These are phyloP conservation scores for Yamadazyma siamensis DNA, from an alignment of 1,139 yeast genomes.

Conservation along the genomic window DNA sequence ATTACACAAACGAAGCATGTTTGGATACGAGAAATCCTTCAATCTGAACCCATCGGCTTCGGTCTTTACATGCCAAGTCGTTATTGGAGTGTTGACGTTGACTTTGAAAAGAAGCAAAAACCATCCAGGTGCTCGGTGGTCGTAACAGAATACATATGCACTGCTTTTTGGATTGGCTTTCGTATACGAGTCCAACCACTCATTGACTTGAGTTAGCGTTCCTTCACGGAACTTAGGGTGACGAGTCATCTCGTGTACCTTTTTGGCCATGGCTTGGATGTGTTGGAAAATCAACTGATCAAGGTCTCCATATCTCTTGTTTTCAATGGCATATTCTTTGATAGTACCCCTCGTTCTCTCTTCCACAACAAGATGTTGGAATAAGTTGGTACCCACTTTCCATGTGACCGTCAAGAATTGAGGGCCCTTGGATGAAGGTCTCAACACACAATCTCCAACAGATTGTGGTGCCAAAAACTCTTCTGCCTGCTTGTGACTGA, in stretches of 20 bases:
- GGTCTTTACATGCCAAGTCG: constrained; percentile 87
- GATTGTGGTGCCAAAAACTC: constrained; percentile 84
- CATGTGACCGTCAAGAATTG: constrained; percentile 91
- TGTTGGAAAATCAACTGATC: constrained; percentile 92
- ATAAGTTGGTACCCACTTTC: constrained; percentile 89
- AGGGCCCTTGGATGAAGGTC: constrained; percentile 90
- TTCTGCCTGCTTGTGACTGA: constrained; percentile 86
- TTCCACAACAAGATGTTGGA: constrained; percentile 85
- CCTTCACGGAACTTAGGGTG: constrained; percentile 90
- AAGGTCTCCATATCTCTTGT: constrained; percentile 71
- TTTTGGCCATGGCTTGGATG: constrained; percentile 78
- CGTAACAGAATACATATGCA: constrained; percentile 87
- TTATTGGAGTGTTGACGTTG: constrained; percentile 66
- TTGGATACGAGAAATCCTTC: constrained; percentile 78
- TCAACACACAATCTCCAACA: constrained; percentile 88
- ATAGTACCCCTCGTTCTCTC: constrained; percentile 62
- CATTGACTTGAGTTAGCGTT: constrained; percentile 72
- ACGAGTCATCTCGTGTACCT: constrained; percentile 79
- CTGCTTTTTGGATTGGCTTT: constrained; percentile 89
- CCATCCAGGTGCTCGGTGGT: constrained; percentile 91
- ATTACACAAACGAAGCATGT: constrained; percentile 82
- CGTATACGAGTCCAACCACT: constrained; percentile 86
- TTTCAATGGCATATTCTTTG: constrained; percentile 65
- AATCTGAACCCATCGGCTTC: constrained; percentile 83
- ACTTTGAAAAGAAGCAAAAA: constrained; percentile 80